phyloP scores from a whole-genome alignment of 345 rosid genomes.

The Brassica juncea region DNA sequence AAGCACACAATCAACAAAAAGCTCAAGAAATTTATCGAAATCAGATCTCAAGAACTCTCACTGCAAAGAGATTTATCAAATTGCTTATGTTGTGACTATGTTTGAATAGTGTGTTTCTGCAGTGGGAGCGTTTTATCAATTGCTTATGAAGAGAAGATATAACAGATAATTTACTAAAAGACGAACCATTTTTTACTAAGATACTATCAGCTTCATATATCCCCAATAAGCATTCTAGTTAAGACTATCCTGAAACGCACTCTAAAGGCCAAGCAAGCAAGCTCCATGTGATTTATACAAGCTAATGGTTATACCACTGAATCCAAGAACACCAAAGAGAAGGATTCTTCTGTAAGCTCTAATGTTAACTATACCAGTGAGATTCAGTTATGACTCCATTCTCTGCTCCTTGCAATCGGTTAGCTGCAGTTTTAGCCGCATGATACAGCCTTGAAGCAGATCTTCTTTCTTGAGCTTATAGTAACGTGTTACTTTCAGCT shows the following conservation, averaged over 20 bases:
- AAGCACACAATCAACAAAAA: neutral
- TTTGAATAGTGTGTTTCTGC: too few species aligned
- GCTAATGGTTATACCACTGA: slow-evolving; percentile 20
- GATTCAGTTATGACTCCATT: slow-evolving; percentile 17
- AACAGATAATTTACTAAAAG: too few species aligned
- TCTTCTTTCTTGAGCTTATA: slow-evolving; percentile 49
- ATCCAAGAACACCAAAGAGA: slow-evolving; percentile 20
- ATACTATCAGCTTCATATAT: slow-evolving; percentile 20
- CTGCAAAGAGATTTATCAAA: neutral
- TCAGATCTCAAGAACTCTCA: neutral
- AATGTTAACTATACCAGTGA: slow-evolving; percentile 40
- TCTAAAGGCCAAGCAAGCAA: slow-evolving; percentile 21
- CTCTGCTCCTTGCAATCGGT: slow-evolving; percentile 36
- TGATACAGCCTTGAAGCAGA: slow-evolving; percentile 48
- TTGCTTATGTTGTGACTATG: too few species aligned
- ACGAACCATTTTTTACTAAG: neutral
- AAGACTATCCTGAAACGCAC: slow-evolving; percentile 21
- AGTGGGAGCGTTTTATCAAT: too few species aligned
- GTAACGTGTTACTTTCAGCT: slow-evolving; percentile 47
- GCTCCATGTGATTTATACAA: slow-evolving; percentile 14
- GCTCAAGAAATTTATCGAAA: neutral
- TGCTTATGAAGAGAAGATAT: too few species aligned
- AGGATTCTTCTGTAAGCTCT: slow-evolving; percentile 26
- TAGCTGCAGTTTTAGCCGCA: slow-evolving; percentile 29
- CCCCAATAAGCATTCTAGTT: slow-evolving; percentile 18